A percentile compares a stretch with the other conserved stretches of the same genome.
These are phyloP conservation scores for Botrytis cinerea DNA, from an alignment of 2,329 filamentous ascomycete genomes.

Conservation along the genomic window DNA sequence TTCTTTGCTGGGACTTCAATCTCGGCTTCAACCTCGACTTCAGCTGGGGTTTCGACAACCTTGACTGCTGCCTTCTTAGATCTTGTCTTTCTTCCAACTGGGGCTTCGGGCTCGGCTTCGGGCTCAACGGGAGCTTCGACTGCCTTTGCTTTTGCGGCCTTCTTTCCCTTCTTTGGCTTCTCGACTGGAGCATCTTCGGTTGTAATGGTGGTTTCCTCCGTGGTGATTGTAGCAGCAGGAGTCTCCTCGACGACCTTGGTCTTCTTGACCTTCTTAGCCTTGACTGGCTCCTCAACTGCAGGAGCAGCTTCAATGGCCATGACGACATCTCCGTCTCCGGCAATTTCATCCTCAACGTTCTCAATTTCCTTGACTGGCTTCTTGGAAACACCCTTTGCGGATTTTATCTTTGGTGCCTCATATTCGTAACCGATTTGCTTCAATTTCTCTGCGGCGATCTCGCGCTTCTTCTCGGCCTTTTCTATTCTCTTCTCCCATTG, in stretches of 20 bases:
- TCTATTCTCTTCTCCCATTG: constrained; percentile 77
- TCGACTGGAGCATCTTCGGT: constrained; percentile 44
- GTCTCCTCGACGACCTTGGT: constrained; percentile 28
- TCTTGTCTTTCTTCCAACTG: constrained; percentile 12
- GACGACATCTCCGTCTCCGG: constrained; percentile 25
- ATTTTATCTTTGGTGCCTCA: constrained; percentile 70
- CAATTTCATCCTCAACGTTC: constrained; percentile 32
- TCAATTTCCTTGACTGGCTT: constrained; percentile 37
- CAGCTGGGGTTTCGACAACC: not conserved
- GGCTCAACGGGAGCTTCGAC: constrained; percentile 3
- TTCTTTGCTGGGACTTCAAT: not conserved
- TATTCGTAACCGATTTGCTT: constrained; percentile 84
- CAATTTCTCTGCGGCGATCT: constrained; percentile 70
- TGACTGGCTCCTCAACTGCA: constrained; percentile 24
- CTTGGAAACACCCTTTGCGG: constrained; percentile 54
- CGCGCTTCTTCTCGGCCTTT: constrained; percentile 71
- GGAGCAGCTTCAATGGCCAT: constrained; percentile 41
- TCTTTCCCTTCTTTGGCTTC: constrained; percentile 41
- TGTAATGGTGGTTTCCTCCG: constrained; percentile 38
- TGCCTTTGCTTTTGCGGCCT: constrained; percentile 31
- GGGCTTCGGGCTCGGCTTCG: not conserved
- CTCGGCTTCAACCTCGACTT: not conserved
- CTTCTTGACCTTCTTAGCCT: constrained; percentile 34
- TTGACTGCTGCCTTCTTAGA: constrained; percentile 1
- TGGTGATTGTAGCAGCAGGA: constrained; percentile 37